Evolutionary conservation across 2,329 filamentous ascomycete species (phyloP).

Genomic region (Didymella exigua): DNA sequence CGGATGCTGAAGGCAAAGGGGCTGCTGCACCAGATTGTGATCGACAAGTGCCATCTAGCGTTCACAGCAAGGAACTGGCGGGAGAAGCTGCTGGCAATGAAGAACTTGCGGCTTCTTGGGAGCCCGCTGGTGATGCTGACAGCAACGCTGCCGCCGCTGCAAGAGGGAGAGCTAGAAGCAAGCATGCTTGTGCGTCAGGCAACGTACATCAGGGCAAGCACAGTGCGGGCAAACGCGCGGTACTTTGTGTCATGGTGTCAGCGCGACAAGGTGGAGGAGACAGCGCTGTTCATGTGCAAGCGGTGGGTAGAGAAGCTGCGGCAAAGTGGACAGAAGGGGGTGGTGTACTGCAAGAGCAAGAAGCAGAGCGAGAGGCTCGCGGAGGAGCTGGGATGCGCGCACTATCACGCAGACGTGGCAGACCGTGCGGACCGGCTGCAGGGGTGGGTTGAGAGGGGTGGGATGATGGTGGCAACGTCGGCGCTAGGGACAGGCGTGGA

Average conservation of each 20-base stretch:
- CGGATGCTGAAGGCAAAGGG: not conserved
- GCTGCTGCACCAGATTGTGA: not conserved
- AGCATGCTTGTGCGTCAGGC: not conserved
- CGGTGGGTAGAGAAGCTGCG: not conserved
- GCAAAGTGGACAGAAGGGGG: not conserved
- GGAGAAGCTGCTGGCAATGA: not conserved
- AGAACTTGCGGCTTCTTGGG: not conserved
- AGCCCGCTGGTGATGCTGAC: not conserved
- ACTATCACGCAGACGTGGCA: conserved; percentile 18
- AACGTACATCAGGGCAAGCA: not conserved
- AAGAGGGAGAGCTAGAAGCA: not conserved
- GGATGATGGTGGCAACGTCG: conserved; percentile 26
- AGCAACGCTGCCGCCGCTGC: not conserved
- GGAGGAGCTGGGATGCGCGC: conserved; percentile 7
- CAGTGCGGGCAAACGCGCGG: not conserved
- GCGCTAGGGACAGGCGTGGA: conserved; percentile 25
- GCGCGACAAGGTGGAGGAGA: not conserved
- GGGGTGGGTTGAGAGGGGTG: conserved; percentile 8
- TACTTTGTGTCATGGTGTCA: not conserved
- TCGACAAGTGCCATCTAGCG: not conserved
- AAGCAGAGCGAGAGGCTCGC: conserved; percentile 14
- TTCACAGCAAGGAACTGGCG: not conserved
- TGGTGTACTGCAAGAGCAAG: conserved; percentile 23
- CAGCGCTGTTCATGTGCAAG: not conserved
- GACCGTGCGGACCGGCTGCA: conserved; percentile 11